phyloP scores from a whole-genome alignment of 2,329 filamentous ascomycete genomes.

The Aureobasidium lini region DNA sequence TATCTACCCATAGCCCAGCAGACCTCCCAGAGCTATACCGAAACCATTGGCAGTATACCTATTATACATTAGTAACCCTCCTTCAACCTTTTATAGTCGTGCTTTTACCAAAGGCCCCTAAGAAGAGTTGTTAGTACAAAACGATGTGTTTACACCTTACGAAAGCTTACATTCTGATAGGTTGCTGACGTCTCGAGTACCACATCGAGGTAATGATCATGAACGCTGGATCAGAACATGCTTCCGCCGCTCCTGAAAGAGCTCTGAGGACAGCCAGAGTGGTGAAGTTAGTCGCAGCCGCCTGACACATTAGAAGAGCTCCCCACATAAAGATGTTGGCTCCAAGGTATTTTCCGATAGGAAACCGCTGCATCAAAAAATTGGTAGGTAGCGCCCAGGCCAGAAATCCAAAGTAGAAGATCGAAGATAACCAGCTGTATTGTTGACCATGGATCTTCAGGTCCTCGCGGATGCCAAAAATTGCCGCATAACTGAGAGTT shows the following conservation, averaged over 20 bases:
- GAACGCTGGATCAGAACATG: slow-evolving; percentile 50
- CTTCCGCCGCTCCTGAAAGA: slow-evolving; percentile 48
- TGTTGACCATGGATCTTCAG: slow-evolving; percentile 49
- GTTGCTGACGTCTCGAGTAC: slow-evolving; percentile 52
- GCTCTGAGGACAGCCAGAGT: slow-evolving; percentile 49
- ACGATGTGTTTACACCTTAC: too few relatives aligned
- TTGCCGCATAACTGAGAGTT: slow-evolving; percentile 55
- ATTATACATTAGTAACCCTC: slow-evolving; percentile 26
- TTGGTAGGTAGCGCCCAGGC: slow-evolving; percentile 49
- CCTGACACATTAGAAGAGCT: slow-evolving; percentile 23
- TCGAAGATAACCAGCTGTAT: slow-evolving; percentile 49
- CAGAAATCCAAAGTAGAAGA: slow-evolving; percentile 50
- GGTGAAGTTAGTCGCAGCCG: slow-evolving; percentile 35
- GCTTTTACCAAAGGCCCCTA: too few relatives aligned
- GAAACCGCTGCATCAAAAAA: slow-evolving; percentile 42
- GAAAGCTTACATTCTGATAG: slow-evolving; percentile 40
- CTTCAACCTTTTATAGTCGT: too few relatives aligned
- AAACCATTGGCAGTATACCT: slow-evolving; percentile 53
- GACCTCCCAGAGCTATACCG: slow-evolving; percentile 49
- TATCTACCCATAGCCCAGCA: slow-evolving; percentile 39
- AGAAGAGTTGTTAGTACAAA: too few relatives aligned
- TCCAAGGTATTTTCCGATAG: slow-evolving; percentile 42
- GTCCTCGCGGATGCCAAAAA: slow-evolving; percentile 56
- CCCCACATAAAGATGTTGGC: slow-evolving; percentile 52
- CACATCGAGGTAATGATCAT: slow-evolving; percentile 61